Evolutionary conservation across 495 filamentous ascomycete genomes (phyloP).

Genomic region (Neurospora sp.): DNA sequence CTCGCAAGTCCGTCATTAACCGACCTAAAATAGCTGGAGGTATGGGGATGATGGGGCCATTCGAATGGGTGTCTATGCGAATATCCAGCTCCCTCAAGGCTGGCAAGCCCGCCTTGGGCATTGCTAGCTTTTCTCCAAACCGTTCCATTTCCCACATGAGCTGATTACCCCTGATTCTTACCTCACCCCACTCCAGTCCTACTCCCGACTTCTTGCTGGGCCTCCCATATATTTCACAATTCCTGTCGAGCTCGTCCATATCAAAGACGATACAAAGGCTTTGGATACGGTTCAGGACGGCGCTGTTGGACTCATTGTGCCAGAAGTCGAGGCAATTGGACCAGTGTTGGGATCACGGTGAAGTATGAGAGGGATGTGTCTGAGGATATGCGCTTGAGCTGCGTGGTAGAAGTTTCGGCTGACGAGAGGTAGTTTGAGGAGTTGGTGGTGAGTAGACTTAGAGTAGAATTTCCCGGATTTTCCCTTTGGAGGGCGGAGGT

Average conservation of each 20-base stretch:
- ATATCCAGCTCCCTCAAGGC: neutral
- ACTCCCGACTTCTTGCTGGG: too few relatives aligned
- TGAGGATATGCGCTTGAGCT: neutral
- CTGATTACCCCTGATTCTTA: too few relatives aligned
- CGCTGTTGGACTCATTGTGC: neutral
- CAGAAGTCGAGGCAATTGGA: neutral
- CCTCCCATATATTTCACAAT: neutral
- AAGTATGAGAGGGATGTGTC: neutral
- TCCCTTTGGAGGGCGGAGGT: too few relatives aligned
- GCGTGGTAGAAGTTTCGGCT: neutral
- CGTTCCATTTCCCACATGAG: neutral
- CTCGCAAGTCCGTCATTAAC: neutral
- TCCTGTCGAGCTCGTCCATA: neutral
- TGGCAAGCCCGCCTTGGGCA: neutral
- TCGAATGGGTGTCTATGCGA: neutral
- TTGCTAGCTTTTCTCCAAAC: neutral
- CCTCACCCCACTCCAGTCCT: too few relatives aligned
- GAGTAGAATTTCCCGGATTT: too few relatives aligned
- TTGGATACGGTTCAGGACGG: neutral
- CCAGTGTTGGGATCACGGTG: neutral
- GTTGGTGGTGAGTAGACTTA: neutral
- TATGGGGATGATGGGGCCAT: neutral
- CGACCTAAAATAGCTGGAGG: neutral
- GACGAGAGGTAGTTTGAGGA: neutral
- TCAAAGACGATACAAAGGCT: neutral